These are phyloP conservation scores for Helminthosporium solani DNA, from an alignment of 2,329 filamentous ascomycete species.

Conservation along the genomic window DNA sequence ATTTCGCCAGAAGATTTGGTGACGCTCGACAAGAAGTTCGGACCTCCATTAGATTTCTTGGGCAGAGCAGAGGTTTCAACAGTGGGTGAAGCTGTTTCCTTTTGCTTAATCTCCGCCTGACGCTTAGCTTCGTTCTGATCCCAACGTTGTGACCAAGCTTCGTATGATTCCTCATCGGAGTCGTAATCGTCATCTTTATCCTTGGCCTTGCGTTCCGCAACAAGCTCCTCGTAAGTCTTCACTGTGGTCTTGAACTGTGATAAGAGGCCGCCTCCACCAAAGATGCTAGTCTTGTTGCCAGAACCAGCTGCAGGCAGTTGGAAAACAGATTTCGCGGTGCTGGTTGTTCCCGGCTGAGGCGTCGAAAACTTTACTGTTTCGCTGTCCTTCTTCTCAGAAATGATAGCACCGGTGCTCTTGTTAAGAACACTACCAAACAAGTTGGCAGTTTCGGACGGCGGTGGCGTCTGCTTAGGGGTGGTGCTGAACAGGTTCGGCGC, in stretches of 20 bases:
- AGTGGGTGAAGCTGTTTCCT: slow-evolving; percentile 12
- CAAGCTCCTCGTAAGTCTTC: slow-evolving; percentile 35
- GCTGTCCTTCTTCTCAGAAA: slow-evolving; percentile 1
- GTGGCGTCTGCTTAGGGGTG: slow-evolving; percentile 10
- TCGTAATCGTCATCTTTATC: slow-evolving; percentile 39
- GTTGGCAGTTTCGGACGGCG: slow-evolving; percentile 11
- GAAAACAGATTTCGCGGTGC: slow-evolving; percentile 1
- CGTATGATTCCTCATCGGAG: slow-evolving; percentile 38
- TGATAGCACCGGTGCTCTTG: slow-evolving; percentile 1
- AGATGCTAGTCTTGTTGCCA: neutral
- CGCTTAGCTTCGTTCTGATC: slow-evolving; percentile 34
- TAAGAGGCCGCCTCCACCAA: slow-evolving; percentile 14
- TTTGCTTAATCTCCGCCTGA: slow-evolving; percentile 27
- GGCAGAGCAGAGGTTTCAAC: slow-evolving; percentile 1
- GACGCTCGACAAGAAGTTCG: neutral
- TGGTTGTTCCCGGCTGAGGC: slow-evolving; percentile 9
- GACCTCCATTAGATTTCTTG: neutral
- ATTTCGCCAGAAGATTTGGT: slow-evolving; percentile 17
- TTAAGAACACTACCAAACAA: slow-evolving; percentile 13
- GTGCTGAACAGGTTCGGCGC: slow-evolving; percentile 15
- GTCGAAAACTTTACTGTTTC: slow-evolving; percentile 1
- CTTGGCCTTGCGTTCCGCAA: slow-evolving; percentile 38
- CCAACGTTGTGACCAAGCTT: slow-evolving; percentile 35
- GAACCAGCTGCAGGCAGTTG: neutral
- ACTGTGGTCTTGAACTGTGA: slow-evolving; percentile 32